Evolutionary conservation across 2,329 filamentous ascomycete genomes (phyloP), one percentile per base, ranked within the genome.

Genomic region (Leptodontidium sp.): DNA sequence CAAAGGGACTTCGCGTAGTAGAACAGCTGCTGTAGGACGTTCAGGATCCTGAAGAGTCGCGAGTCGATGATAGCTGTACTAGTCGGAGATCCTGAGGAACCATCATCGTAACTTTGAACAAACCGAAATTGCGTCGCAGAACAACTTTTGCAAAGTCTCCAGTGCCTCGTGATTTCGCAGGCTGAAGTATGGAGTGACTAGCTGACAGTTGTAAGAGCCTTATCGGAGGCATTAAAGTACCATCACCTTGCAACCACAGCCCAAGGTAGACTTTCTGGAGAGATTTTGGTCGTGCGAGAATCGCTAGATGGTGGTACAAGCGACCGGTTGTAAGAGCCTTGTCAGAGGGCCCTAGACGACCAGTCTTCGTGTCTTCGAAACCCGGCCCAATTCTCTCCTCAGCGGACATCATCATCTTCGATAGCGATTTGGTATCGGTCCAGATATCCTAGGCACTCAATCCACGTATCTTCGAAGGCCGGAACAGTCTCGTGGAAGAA

Each of bases 291-390:
- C 9, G 9, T 21, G 92, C 90, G 0, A 95, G 79, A 32, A 95
- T 94, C 0, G 94, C 95, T 0, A 98, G 82, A 75, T 98, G 94
- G 73, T 98, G 94, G 68, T 97, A 96, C 0, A 98, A 83, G 0
- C 94, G 85, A 0, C 95, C 95, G 0, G 91, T 89, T 0, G 86
- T 86, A 0, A 94, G 93, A 0, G 88, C 88, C 38, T 90, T 90
- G 73, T 97, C 91, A 0, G 92, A 32, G 6, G 29, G 29, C 29
- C 29, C 3, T 32, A 32, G 29, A 32, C 29, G 29, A 32, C 29
- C 29, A 32, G 21, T 21, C 21, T 21, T 21, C 21, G 21, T 21
- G 1, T 21, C 21, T 21, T 21, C 21, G 21, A 21, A 21, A 21
- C 21, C 21, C 21, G 29, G 29, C 92, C 95, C 95, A 98, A 0